Percentiles rank a stretch among this genome's conserved stretches.
These are phyloP conservation scores for Senna siamea DNA, from an alignment of 306 rosid species.

Conservation along the genomic window DNA sequence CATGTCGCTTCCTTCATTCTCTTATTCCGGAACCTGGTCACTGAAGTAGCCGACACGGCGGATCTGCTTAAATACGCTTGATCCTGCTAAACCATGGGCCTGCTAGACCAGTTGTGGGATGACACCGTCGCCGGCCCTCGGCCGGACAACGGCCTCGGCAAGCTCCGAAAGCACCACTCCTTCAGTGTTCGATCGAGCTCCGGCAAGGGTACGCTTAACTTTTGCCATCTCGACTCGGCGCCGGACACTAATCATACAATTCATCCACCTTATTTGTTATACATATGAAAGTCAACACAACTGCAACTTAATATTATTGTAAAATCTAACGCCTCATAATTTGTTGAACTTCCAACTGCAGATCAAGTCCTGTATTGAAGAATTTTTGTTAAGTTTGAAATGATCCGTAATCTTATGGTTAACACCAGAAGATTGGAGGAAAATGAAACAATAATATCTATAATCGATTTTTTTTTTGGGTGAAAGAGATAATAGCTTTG, in stretches of 20 bases:
- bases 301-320: neutral
- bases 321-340: neutral
- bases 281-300: neutral
- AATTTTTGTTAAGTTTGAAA: neutral
- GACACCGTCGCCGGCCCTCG: constrained; percentile 92
- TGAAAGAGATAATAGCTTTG: neutral
- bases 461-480: neutral
- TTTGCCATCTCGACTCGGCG: constrained; percentile 10
- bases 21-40: constrained; percentile 24
- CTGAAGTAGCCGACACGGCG: constrained; percentile 26
- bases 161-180: constrained; percentile 69
- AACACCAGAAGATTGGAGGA: neutral
- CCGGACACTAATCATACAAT: neutral
- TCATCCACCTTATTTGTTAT: neutral
- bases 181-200: constrained; percentile 50
- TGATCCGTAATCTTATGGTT: neutral
- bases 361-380: neutral
- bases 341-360: neutral
- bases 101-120: constrained; percentile 97
- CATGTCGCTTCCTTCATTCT: neutral
- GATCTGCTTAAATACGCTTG: constrained; percentile 45
- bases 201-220: constrained; percentile 65
- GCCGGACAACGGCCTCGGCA: constrained; percentile 87
- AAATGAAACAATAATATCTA: neutral
- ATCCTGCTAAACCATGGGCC: constrained; percentile 52